Evolutionary conservation across 306 rosid species (phyloP), one percentile per base, ranked within the genome.

Genomic region (Coriaria nepalensis): DNA sequence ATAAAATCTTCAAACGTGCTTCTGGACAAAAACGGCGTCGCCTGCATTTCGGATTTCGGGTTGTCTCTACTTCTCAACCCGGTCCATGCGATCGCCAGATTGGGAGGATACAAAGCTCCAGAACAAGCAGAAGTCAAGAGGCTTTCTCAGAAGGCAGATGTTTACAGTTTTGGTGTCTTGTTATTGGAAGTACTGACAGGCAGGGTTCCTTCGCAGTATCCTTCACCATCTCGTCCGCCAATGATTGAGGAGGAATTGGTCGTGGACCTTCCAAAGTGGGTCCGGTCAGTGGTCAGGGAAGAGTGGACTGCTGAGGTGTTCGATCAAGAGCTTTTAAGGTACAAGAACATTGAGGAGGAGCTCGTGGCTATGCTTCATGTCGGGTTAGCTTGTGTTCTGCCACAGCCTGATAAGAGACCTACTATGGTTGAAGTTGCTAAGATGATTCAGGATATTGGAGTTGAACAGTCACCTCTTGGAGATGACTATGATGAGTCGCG

Each of bases 231-330:
- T 13, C 64, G 59, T 37, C 66, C 75, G 2, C 63, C 65, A 0
- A 12, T 55, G 10, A 84, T 59, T 5, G 82, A 77, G 11, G 80
- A 77, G 44, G 95, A 79, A 33, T 70, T 57, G 6, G 49, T 46
- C 0, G 69, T 73, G 52, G 98, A 92, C 53, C 85, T 92, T 32
- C 94, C 94, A 0, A 82, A 81, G 55, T 92, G 98, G 98, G 96
- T 85, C 29, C 73, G 94, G 0, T 92, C 96, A 0, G 94, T 92
- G 6, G 98, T 85, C 68, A 85, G 70, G 70, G 98, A 92, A 66
- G 98, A 92, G 74, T 92, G 98, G 98, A 92, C 98, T 0, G 96
- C 83, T 0, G 98, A 92, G 59, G 98, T 92, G 69, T 92, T 92
- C 50, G 98, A 92, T 59, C 93, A 78, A 12, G 98, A 92, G 47